A percentile compares a stretch with the other conserved stretches of the same genome.
Conservation (phyloP, 2,329 filamentous ascomycete genomes). For the Trichoderma atroviride region DNA sequence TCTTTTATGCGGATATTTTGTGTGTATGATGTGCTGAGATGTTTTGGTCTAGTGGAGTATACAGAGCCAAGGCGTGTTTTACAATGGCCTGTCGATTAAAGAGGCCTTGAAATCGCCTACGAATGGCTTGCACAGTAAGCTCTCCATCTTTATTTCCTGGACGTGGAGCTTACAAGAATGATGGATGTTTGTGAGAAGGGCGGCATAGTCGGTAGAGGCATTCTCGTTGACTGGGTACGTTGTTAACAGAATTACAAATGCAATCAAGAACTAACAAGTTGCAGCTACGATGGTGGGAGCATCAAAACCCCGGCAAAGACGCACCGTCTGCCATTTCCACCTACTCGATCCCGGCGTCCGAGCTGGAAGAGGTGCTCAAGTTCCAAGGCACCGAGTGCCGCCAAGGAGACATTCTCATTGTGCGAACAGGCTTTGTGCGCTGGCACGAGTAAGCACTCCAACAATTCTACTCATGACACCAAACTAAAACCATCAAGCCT, state of each 20-base stretch:
- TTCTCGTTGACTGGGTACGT: slow-evolving; percentile 2
- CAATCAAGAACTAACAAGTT: not conserved
- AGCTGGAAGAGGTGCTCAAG: not conserved
- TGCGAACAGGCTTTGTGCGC: not conserved
- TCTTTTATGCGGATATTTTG: not conserved
- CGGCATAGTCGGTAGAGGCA: not conserved
- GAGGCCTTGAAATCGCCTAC: not conserved
- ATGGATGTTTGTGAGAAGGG: not conserved
- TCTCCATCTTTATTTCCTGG: not conserved
- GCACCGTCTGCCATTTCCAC: not conserved
- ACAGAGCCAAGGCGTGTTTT: not conserved
- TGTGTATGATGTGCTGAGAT: not conserved
- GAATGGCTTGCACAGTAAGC: not conserved
- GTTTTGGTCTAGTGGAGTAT: not conserved
- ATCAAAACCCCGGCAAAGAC: not conserved
- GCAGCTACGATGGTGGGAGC: not conserved
- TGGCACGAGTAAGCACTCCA: not conserved
- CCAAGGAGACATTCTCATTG: not conserved
- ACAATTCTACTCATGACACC: no score
- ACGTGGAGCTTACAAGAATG: not conserved
- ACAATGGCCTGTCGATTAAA: not conserved
- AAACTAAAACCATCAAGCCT: not conserved
- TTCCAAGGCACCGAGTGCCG: slow-evolving; percentile 2
- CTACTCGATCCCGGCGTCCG: not conserved
- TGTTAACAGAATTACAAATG: not conserved